Evolutionary conservation across 495 filamentous ascomycete species (phyloP), one percentile per base, ranked within the genome.

Genomic region (Penicillium bialowiezense): DNA sequence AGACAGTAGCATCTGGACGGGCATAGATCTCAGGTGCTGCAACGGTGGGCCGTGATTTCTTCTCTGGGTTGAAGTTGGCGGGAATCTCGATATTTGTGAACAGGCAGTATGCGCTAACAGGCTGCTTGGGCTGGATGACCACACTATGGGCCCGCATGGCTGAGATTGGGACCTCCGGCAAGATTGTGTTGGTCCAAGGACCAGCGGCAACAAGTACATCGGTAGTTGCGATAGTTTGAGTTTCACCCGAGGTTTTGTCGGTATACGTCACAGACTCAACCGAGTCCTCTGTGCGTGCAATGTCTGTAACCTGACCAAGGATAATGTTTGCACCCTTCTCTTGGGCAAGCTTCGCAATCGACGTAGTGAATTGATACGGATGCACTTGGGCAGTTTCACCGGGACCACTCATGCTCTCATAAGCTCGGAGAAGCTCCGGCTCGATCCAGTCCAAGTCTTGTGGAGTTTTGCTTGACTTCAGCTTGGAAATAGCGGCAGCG

Each of bases 11-110:
- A 58, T 88, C 84, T 0, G 92, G 91, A 3, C 93, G 81, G 12
- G 92, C 87, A 64, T 97, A 97, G 55, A 98, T 93, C 68, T 98
- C 93, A 2, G 93, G 92, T 21, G 87, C 82, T 14, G 87, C 88
- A 17, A 79, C 81, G 5, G 80, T 78, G 13, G 70, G 65, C 35
- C 83, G 79, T 7, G 74, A 71, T 19, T 75, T 60, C 70, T 75
- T 79, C 8, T 64, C 64, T 13, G 63, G 63, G 56, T 84, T 76
- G 54, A 72, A 75, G 47, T 81, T 72, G 7, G 73, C 67, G 0
- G 91, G 90, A 1, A 96, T 77, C 26, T 81, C 76, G 55, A 98
- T 97, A 44, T 89, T 82, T 8, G 91, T 96, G 69, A 98, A 98
- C 1, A 98, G 75, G 3, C 89, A 88, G 64, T 95, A 91, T 12